Evolutionary conservation across 495 filamentous ascomycete genomes (phyloP).

Genomic region (Aspergillus ostianus): DNA sequence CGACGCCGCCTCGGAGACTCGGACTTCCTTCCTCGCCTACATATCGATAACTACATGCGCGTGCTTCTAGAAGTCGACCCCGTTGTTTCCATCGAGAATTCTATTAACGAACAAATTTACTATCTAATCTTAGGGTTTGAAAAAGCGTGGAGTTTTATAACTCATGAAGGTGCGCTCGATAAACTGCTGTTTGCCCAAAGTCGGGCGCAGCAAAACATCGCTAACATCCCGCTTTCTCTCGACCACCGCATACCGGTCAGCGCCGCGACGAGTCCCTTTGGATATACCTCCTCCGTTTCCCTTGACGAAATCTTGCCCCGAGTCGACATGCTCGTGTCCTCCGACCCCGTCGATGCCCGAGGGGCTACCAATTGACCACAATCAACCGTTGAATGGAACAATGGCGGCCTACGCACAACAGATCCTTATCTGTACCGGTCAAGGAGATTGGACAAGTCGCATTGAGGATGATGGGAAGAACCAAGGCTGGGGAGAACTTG

Average conservation of each 20-base stretch:
- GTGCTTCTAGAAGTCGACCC: not conserved
- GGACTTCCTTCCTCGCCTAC: slow-evolving; percentile 3
- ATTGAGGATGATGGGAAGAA: slow-evolving; percentile 62
- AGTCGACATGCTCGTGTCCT: slow-evolving; percentile 69
- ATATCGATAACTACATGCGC: not conserved
- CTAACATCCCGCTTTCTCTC: slow-evolving; percentile 25
- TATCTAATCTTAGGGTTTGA: not conserved
- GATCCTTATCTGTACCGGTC: slow-evolving; percentile 76
- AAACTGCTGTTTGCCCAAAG: slow-evolving; percentile 9
- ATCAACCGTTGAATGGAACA: slow-evolving; percentile 65
- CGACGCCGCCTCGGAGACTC: slow-evolving; percentile 15
- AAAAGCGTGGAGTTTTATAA: not conserved
- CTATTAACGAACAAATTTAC: not conserved
- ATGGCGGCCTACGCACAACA: slow-evolving; percentile 81
- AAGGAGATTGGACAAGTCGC: slow-evolving; percentile 71
- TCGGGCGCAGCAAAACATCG: slow-evolving; percentile 9
- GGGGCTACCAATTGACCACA: slow-evolving; percentile 72
- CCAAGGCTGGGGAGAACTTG: slow-evolving; percentile 54
- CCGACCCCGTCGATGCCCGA: slow-evolving; percentile 61
- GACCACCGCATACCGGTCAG: slow-evolving; percentile 19
- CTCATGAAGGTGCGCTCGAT: slow-evolving; percentile 13
- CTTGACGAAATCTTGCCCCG: slow-evolving; percentile 62
- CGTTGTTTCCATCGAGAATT: not conserved
- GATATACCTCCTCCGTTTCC: slow-evolving; percentile 45
- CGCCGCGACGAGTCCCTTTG: slow-evolving; percentile 28